Percentiles rank a stretch among this genome's conserved stretches.
These are phyloP conservation scores for Fusarium sarcochroum DNA, from an alignment of 2,329 filamentous ascomycete genomes.

Conservation along the genomic window DNA sequence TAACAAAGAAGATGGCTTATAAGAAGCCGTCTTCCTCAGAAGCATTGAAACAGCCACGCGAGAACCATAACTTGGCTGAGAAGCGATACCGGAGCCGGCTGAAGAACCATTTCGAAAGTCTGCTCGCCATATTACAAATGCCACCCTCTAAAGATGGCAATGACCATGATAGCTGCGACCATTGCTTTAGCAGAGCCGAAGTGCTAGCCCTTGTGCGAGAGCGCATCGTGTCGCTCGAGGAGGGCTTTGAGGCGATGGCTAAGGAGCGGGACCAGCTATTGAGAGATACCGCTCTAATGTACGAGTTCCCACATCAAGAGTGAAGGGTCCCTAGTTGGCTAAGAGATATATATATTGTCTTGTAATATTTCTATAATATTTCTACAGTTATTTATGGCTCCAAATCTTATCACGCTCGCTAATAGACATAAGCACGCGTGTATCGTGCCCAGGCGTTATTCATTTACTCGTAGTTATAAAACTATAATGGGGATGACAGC, in stretches of 20 bases:
- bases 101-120: constrained; percentile 5
- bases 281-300: neutral
- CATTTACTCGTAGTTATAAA: too few species aligned
- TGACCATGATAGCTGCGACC: neutral
- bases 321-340: neutral
- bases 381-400: constrained; percentile 5
- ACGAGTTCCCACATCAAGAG: neutral
- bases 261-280: constrained; percentile 4
- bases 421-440: too few species aligned
- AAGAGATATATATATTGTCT: neutral
- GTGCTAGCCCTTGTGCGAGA: constrained; percentile 2
- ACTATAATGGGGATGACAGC: too few species aligned
- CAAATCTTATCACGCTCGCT: too few species aligned
- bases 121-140: neutral
- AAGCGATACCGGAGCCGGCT: constrained; percentile 1
- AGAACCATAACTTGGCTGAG: constrained; percentile 2
- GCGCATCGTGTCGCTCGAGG: constrained; percentile 2
- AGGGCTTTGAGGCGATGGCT: constrained; percentile 5
- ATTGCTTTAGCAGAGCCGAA: constrained; percentile 3
- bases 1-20: constrained; percentile 1
- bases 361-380: constrained; percentile 2
- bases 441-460: too few species aligned
- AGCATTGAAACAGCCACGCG: neutral
- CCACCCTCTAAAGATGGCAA: constrained; percentile 1
- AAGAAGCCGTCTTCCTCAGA: constrained; percentile 4